Conservation (phyloP, 192 early-diverging fungal genomes). For the Chytriomyces sp. region DNA sequence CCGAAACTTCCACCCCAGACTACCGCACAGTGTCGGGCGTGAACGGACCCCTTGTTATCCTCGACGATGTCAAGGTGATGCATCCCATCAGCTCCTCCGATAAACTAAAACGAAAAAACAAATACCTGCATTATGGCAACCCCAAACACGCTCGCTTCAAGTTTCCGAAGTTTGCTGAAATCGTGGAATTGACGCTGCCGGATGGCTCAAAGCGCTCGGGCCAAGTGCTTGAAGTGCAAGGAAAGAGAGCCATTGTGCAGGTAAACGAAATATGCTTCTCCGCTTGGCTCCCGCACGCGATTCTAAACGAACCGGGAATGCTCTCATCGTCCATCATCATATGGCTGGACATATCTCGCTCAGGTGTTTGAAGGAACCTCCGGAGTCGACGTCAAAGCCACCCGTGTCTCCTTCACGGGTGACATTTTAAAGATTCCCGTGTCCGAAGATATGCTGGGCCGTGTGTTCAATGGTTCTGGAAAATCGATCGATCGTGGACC, state of each 20-base stretch:
- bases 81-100: not conserved
- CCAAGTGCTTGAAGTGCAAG: conserved; percentile 96
- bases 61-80: conserved; percentile 95
- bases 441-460: conserved; percentile 98
- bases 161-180: conserved; percentile 97
- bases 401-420: conserved; percentile 94
- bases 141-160: conserved; percentile 37
- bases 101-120: not conserved
- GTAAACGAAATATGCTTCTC: conserved; percentile 41
- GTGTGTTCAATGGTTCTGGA: conserved; percentile 99
- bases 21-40: conserved; percentile 97
- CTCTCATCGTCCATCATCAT: not conserved
- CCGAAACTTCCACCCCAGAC: conserved; percentile 60
- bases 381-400: conserved; percentile 95
- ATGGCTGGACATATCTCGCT: not conserved
- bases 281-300: not conserved
- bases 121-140: not conserved
- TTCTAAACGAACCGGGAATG: not conserved
- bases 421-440: conserved; percentile 96
- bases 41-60: conserved; percentile 97
- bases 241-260: conserved; percentile 95
- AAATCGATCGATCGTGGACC: conserved; percentile 99
- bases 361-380: conserved; percentile 96
- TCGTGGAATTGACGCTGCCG: conserved; percentile 94
- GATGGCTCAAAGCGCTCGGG: conserved; percentile 94